Conservation (phyloP, 805 yeast genomes). For the Candida peoriensis region DNA sequence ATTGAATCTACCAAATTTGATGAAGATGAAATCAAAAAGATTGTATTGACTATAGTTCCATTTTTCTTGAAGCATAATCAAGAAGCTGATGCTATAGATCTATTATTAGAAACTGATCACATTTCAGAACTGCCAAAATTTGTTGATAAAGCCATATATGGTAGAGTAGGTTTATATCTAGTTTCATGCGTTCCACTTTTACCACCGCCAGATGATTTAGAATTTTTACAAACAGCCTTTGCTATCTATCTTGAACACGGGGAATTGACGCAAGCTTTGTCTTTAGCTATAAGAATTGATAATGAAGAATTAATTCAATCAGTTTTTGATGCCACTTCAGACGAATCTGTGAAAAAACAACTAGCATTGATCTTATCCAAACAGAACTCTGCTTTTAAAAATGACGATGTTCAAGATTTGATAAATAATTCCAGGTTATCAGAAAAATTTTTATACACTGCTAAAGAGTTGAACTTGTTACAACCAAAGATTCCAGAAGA, state of each 20-base stretch:
- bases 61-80: conserved; percentile 92
- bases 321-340: conserved; percentile 78
- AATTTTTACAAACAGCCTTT: conserved; percentile 84
- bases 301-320: conserved; percentile 70
- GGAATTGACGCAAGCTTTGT: conserved; percentile 83
- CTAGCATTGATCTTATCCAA: conserved; percentile 84
- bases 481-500: conserved; percentile 95
- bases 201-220: conserved; percentile 89
- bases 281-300: conserved; percentile 84
- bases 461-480: conserved; percentile 79
- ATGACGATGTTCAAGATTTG: conserved; percentile 75
- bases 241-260: conserved; percentile 75
- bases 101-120: conserved; percentile 82
- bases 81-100: conserved; percentile 97
- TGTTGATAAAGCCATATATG: conserved; percentile 79
- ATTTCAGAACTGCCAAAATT: conserved; percentile 77
- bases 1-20: conserved; percentile 19
- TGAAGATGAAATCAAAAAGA: conserved; percentile 44
- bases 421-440: conserved; percentile 74
- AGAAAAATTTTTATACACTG: conserved; percentile 74
- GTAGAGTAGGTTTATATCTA: conserved; percentile 90
- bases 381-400: conserved; percentile 77
- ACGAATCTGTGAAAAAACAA: conserved; percentile 75
- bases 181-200: conserved; percentile 94
- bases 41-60: conserved; percentile 78